A percentile compares a stretch with the other conserved stretches of the same genome.
Evolutionary conservation across 1,284 basidiomycete genomes (phyloP).

Genomic region (Violaceomyces palustris): DNA sequence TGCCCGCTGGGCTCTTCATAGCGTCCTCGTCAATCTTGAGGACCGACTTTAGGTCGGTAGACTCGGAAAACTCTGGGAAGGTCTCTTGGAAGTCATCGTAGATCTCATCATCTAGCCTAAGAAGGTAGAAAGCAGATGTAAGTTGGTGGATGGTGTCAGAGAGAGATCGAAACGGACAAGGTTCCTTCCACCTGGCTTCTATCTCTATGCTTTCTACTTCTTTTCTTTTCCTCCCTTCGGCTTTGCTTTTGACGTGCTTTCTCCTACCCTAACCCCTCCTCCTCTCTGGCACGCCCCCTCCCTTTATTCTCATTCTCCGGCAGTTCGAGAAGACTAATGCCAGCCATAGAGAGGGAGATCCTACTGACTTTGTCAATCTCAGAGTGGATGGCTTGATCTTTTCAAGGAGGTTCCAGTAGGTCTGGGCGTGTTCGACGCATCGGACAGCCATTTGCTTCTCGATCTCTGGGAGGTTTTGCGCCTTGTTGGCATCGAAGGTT

Average conservation of each 20-base stretch:
- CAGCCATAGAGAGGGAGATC: slow-evolving; percentile 57
- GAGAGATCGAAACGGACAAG: too few species aligned
- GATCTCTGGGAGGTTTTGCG: slow-evolving; percentile 86
- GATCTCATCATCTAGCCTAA: slow-evolving; percentile 74
- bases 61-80: slow-evolving; percentile 76
- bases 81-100: slow-evolving; percentile 68
- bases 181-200: too few species aligned
- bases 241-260: too few species aligned
- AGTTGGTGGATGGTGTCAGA: too few species aligned
- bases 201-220: too few species aligned
- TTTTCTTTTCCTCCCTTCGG: too few species aligned
- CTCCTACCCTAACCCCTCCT: too few species aligned
- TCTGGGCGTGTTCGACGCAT: slow-evolving; percentile 73
- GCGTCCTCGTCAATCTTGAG: slow-evolving; percentile 79
- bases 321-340: slow-evolving; percentile 70
- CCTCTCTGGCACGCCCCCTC: too few species aligned
- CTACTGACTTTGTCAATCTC: slow-evolving; percentile 68
- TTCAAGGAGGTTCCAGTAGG: slow-evolving; percentile 91
- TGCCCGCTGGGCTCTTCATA: slow-evolving; percentile 87
- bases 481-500: slow-evolving; percentile 47
- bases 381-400: slow-evolving; percentile 72
- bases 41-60: slow-evolving; percentile 64
- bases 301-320: not conserved
- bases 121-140: not conserved
- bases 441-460: slow-evolving; percentile 94